Evolutionary conservation across 2,329 filamentous ascomycete species (phyloP), one percentile per base, ranked within the genome.

Genomic region (Plenodomus biglobosus): DNA sequence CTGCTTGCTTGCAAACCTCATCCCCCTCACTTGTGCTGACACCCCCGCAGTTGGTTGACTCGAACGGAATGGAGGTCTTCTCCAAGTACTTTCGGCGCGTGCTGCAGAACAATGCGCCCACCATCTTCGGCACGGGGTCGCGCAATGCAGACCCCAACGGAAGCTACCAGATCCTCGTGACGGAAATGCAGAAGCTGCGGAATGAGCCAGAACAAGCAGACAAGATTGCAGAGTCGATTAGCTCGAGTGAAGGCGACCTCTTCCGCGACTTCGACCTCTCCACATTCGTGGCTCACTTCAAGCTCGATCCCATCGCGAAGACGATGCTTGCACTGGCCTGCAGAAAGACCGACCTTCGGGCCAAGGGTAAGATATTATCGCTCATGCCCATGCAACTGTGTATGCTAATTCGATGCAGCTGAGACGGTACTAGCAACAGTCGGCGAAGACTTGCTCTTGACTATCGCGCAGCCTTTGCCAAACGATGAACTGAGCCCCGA

Each of bases 21-120:
- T 32, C 13, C 7, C 27, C 3, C 43, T 40, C 20, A 21, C 38
- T 19, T 19, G n/a, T 55, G 48, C 63, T 70, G 47, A 70, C 50
- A 24, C 32, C 21, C 35, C 18, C 11, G 44, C 58, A 96, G 89
- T 85, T 97, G 72, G 87, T 97, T 77, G 87, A 96, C 84, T 92
- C 92, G 67, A 87, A 95, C 91, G 92, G 92, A 70, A 99, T 99
- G 92, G 95, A 99, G 81, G 91, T 96, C 70, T 96, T 92, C 73
- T 86, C 90, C 52, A 95, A 92, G 79, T 96, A 94, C 75, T 95
- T 99, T 75, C 86, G 90, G 74, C 90, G 92, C 75, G 81, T 97
- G 71, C 84, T 99, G 69, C 88, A 87, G 74, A 86, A 87, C 76
- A 96, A 96, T 84, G 90, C 92, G 65, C 79, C 86, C 56, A 87